Evolutionary conservation across 2,329 filamentous ascomycete species (phyloP).

Genomic region (Plenodomus tracheiphilus): DNA sequence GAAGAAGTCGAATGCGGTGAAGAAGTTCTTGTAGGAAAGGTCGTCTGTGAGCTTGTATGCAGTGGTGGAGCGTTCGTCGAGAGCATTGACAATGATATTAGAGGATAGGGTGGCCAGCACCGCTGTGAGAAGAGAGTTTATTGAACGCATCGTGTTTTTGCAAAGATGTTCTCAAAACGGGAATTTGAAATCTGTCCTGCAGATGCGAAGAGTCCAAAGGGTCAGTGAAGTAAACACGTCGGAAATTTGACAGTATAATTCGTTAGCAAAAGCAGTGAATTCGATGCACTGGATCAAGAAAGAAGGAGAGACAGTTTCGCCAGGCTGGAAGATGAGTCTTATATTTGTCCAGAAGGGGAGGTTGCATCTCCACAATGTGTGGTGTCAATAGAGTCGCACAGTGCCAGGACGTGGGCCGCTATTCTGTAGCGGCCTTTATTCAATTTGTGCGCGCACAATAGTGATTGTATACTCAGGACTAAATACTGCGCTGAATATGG

Average conservation of each 20-base stretch:
- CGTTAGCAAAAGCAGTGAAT: background rate
- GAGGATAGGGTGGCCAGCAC: background rate
- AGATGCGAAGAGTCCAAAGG: background rate
- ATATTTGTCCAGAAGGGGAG: background rate
- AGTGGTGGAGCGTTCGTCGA: background rate
- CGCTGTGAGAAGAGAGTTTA: background rate
- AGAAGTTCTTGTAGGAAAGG: conserved; percentile 38
- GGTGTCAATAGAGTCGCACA: background rate
- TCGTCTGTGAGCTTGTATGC: conserved; percentile 31
- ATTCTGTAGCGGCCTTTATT: no score
- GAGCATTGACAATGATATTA: background rate
- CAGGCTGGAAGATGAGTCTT: background rate
- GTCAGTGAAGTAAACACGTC: background rate
- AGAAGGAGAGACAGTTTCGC: background rate
- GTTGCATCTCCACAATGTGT: background rate
- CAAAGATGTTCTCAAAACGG: background rate
- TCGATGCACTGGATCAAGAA: background rate
- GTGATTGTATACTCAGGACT: no score
- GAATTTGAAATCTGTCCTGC: background rate
- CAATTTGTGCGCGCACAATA: no score
- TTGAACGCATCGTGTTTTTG: background rate
- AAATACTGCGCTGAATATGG: no score
- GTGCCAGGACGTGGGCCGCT: background rate
- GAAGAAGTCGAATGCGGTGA: conserved; percentile 38
- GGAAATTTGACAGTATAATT: background rate